A percentile compares a stretch with the other conserved stretches of the same genome.
Evolutionary conservation across 208 protist genomes (phyloP).

Genomic region (Zelonia costaricensis): DNA sequence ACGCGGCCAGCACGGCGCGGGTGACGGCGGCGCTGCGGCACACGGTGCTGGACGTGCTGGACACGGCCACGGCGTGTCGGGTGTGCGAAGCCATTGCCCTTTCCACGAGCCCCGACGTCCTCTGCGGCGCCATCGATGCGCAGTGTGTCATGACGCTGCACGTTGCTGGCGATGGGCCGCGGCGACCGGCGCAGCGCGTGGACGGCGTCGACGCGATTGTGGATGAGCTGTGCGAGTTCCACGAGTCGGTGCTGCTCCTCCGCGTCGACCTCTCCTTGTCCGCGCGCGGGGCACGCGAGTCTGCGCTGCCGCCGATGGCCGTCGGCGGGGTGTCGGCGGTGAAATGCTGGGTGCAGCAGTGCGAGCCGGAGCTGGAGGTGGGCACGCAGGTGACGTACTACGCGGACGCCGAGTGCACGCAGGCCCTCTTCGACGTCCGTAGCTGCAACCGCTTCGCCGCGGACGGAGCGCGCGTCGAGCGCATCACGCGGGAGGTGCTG

Average conservation of each 20-base stretch:
- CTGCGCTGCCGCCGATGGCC: not conserved
- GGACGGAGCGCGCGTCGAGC: constrained; percentile 32
- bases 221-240: constrained; percentile 53
- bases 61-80: constrained; percentile 23
- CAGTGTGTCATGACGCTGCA: constrained; percentile 35
- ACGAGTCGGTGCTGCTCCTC: constrained; percentile 39
- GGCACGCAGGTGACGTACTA: constrained; percentile 55
- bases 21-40: constrained; percentile 15
- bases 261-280: constrained; percentile 23
- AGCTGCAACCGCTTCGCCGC: constrained; percentile 36
- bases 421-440: constrained; percentile 38
- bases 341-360: constrained; percentile 16
- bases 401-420: constrained; percentile 21
- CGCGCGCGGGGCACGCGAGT: not conserved
- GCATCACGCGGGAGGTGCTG: constrained; percentile 46
- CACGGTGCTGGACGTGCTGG: constrained; percentile 27
- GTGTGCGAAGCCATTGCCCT: constrained; percentile 31
- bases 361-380: constrained; percentile 25
- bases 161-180: constrained; percentile 21
- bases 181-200: constrained; percentile 8
- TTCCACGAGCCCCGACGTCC: constrained; percentile 25
- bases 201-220: constrained; percentile 43
- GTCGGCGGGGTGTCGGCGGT: constrained; percentile 33
- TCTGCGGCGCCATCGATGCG: constrained; percentile 24
- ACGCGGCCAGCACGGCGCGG: constrained; percentile 7